A percentile compares a stretch with the other conserved stretches of the same genome.
Evolutionary conservation across 305 asterid genomes (phyloP).

Genomic region (Plantago coronopus): DNA sequence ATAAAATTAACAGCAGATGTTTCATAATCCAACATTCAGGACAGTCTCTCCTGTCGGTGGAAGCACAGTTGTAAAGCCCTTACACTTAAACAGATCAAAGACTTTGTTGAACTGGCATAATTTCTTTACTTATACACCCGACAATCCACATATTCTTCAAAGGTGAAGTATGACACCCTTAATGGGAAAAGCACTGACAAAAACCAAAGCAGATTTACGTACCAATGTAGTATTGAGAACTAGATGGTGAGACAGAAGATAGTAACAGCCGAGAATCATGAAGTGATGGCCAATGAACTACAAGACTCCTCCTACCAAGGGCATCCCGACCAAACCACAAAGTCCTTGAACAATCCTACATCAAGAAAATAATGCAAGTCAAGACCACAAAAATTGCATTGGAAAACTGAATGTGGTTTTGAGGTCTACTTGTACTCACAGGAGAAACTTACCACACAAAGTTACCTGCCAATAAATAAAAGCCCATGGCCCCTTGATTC

Average conservation of each 20-base stretch:
- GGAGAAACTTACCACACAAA: constrained; percentile 70
- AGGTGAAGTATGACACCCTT: too few species aligned
- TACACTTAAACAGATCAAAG: too few species aligned
- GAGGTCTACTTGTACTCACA: constrained; percentile 21
- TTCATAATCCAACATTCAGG: too few species aligned
- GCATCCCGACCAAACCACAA: constrained; percentile 99
- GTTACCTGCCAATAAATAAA: constrained; percentile 97
- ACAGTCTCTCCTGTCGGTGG: too few species aligned
- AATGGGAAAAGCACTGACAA: too few species aligned
- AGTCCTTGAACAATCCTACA: constrained; percentile 72
- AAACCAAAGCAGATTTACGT: not conserved
- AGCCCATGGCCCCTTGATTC: constrained; percentile 94
- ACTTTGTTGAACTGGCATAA: too few species aligned
- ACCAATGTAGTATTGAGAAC: constrained; percentile 51
- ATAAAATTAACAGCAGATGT: too few species aligned
- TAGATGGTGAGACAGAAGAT: constrained; percentile 78
- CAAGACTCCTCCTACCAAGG: constrained; percentile 89
- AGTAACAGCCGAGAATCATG: constrained; percentile 71
- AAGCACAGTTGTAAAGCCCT: too few species aligned
- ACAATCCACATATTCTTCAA: too few species aligned
- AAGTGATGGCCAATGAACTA: constrained; percentile 90
- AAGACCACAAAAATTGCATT: constrained; percentile 19
- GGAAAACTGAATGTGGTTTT: constrained; percentile 15
- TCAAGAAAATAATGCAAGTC: constrained; percentile 28
- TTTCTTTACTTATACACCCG: too few species aligned